Evolutionary conservation across 768 basidiomycete species (phyloP).

Genomic region (Baorangia bicolor): DNA sequence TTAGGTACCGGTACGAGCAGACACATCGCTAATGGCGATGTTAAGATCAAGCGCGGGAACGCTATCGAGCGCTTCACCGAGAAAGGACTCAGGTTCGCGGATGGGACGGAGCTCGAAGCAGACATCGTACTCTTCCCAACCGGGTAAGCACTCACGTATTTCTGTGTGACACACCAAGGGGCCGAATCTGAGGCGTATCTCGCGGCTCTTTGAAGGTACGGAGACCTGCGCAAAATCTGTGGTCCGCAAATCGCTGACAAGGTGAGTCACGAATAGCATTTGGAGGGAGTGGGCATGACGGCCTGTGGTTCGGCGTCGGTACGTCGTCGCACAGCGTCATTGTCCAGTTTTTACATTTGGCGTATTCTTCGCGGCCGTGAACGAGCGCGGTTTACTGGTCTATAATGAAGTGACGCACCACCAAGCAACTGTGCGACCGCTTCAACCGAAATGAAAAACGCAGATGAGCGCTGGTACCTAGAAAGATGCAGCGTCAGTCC

Average conservation of each 20-base stretch:
- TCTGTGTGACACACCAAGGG: no score
- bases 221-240: constrained; percentile 46
- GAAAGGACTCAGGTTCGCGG: constrained; percentile 30
- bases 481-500: not conserved
- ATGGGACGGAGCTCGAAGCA: constrained; percentile 32
- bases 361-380: not conserved
- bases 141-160: constrained; percentile 15
- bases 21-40: constrained; percentile 45
- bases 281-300: constrained; percentile 37
- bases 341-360: not conserved
- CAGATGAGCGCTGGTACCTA: constrained; percentile 24
- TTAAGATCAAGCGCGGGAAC: constrained; percentile 50
- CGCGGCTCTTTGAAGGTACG: constrained; percentile 37
- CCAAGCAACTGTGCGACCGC: constrained; percentile 1
- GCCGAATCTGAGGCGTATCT: not conserved
- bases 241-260: constrained; percentile 45
- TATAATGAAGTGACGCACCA: constrained; percentile 2
- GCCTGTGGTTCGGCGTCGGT: constrained; percentile 34
- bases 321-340: constrained; percentile 1
- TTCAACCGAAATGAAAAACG: constrained; percentile 13
- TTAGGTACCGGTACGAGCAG: constrained; percentile 42
- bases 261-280: constrained; percentile 44
- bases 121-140: constrained; percentile 35
- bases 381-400: not conserved
- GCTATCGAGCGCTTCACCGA: constrained; percentile 31